These are phyloP conservation scores for Theobroma grandiflorum DNA, from an alignment of 441 rosid genomes.

Conservation along the genomic window DNA sequence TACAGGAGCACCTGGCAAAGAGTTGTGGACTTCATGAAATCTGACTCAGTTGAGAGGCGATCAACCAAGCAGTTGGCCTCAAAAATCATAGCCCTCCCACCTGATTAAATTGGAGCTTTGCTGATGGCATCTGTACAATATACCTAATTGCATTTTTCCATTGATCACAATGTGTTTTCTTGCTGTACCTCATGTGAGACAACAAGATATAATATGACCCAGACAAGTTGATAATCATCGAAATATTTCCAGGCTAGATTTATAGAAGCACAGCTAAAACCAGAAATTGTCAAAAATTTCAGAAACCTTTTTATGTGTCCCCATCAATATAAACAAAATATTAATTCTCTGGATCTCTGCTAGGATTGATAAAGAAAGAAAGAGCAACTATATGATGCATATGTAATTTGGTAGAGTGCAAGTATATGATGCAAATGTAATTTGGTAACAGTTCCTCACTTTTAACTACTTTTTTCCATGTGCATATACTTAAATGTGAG, in stretches of 20 bases:
- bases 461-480: neutral
- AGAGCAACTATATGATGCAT: neutral
- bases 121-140: too few relatives aligned
- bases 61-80: neutral
- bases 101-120: neutral
- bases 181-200: neutral
- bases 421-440: neutral
- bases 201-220: neutral
- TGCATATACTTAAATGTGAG: neutral
- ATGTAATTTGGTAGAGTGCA: neutral
- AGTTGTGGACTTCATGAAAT: neutral
- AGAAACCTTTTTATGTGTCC: neutral
- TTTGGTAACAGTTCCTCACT: neutral
- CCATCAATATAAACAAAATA: neutral
- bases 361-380: conserved; percentile 4
- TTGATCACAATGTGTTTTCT: neutral
- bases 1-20: neutral
- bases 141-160: neutral
- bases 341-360: neutral
- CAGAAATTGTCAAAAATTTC: neutral
- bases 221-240: neutral
- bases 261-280: neutral
- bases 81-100: neutral
- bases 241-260: neutral
- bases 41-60: neutral